Base-by-base conservation (phyloP, 2,329 filamentous ascomycete species). In the Lecanicillium sp. region DNA sequence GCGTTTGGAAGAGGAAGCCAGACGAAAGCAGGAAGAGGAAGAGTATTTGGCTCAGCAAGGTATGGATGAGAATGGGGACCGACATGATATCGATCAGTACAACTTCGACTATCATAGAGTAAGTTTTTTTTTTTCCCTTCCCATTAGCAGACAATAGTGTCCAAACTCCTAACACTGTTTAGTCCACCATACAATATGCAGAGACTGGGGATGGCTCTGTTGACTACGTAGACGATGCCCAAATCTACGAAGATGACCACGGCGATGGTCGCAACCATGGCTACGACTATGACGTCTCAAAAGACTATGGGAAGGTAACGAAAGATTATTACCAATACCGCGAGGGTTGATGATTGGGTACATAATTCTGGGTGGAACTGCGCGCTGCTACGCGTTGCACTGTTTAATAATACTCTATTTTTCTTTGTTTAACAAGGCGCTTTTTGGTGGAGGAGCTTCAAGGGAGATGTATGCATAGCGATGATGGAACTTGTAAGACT, bases 41-140 rank as follows among this genome's bases (percentile, higher is more conserved):
- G 62, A 70, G 46, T 67, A 70, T 41, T 45, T 67, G 43, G 61
- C 67, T 35, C 66, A 68, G 45, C 67, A 69, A 43, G 58, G 65
- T 54, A 48, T 61, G 60, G 53, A 67, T 57, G 53, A 54, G 42
- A 63, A 55, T n/a, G 64, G 68, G 43, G 66, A 68, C 29, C 63
- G 68, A 38, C 62, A 70, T 44, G 62, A 64, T 44, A 63, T 70
- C 43, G 68, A 70, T 45, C 67, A 64, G 38, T 73, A 73, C 48
- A 67, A 71, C 48, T 73, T 67, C 50, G 68, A 73, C 47, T 73
- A 73, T 48, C 68, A 72, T 47, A 56, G 69, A 47, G 69, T 73
- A 53, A 61, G 68, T 60, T 18, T 28, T 41, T 31, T 27, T 28
- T 27, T 19, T 33, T 33, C 25, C 20, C 18, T 29, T 29, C n/a